Evolutionary conservation across 2,329 filamentous ascomycete genomes (phyloP), one percentile per base, ranked within the genome.

Genomic region (Akanthomyces lecanii): DNA sequence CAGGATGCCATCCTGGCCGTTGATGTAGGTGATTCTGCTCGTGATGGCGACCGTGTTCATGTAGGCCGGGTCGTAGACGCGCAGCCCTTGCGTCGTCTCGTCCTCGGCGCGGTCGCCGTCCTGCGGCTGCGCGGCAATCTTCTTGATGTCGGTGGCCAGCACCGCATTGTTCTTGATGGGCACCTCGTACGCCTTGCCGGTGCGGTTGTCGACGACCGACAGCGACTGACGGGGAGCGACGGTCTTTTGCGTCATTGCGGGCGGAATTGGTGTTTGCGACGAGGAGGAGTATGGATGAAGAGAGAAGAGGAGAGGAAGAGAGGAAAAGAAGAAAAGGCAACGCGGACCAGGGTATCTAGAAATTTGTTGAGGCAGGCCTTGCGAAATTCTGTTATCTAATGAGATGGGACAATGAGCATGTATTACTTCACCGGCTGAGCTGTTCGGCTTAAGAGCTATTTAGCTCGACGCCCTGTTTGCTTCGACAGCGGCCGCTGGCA

Each of bases 31-130:
- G 68, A 82, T 82, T 55, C 71, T 75, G 67, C 77, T 79, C 72
- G 79, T 71, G 23, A 82, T 76, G 2, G 81, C 80, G 21, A 80
- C 79, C 2, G 80, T 82, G 73, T 82, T 82, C 76, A 81, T 79
- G 72, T 81, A 82, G 3, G 77, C 80, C n/a, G 80, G 79, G 70
- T 82, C 80, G 61, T 75, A 81, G 42, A 82, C 74, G 25, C 79
- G 71, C n/a, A 82, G 76, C 12, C 80, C 80, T 66, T 82, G 79
- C 11, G 73, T 73, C 3, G 77, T 79, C 72, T 81, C 79, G 69
- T 81, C 76, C 61, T 81, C 78, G 11, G 74, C 68, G 21, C 77
- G 75, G 66, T 76, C 76, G 57, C 73, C 66, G 12, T 69, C 66
- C 56, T 66, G 64, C 18, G 70, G 36, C 33, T 67, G 54, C 4